Evolutionary conservation across 768 basidiomycete genomes (phyloP).

Genomic region (Podaxis sp.): DNA sequence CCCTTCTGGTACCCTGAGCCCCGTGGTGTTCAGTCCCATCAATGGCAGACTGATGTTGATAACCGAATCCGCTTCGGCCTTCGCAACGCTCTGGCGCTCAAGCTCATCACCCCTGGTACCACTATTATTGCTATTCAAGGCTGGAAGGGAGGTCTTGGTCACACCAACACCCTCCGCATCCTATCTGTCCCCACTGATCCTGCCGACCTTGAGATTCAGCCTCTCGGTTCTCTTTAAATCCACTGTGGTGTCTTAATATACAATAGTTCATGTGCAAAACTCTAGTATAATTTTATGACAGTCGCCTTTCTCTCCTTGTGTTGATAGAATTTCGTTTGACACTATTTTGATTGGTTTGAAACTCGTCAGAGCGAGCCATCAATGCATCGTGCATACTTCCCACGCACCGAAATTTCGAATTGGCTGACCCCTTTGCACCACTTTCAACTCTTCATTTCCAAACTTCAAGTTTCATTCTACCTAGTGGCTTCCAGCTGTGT

Average conservation of each 20-base stretch:
- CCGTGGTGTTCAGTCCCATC: conserved; percentile 80
- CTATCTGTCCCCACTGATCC: conserved; percentile 79
- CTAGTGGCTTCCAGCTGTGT: neutral
- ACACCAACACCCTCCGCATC: conserved; percentile 89
- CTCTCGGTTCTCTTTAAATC: conserved; percentile 35
- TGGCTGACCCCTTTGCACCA: neutral
- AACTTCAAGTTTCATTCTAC: neutral
- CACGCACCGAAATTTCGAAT: conserved; percentile 7
- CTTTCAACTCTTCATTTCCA: neutral
- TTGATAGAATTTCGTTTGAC: neutral
- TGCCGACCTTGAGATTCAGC: conserved; percentile 76
- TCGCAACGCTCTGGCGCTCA: conserved; percentile 76
- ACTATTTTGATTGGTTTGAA: neutral
- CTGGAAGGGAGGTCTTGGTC: conserved; percentile 98
- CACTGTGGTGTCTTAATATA: neutral
- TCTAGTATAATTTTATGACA: neutral
- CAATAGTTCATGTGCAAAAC: neutral
- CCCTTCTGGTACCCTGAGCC: conserved; percentile 97
- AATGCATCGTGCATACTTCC: neutral
- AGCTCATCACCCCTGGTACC: conserved; percentile 84
- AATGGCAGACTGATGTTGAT: conserved; percentile 98
- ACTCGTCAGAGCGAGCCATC: neutral
- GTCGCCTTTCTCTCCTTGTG: neutral
- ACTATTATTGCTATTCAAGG: conserved; percentile 96
- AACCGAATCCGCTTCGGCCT: conserved; percentile 90